These are phyloP conservation scores for Aschersonia sp. DNA, from an alignment of 2,329 filamentous ascomycete genomes.

Conservation along the genomic window DNA sequence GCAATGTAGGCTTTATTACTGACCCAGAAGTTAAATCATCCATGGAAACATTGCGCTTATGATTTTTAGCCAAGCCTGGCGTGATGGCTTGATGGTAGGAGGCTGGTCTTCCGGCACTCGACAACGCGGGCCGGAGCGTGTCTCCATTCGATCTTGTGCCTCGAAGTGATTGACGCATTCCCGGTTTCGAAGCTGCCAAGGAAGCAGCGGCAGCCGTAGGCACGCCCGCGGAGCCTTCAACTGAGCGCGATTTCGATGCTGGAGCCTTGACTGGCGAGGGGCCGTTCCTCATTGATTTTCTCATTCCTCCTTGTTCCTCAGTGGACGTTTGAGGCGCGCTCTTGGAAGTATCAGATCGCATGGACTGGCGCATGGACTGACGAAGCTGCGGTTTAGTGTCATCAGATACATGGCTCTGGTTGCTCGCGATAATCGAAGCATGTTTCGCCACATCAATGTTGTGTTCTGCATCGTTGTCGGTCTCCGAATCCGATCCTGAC, in stretches of 20 bases:
- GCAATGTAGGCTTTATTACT: slow-evolving; percentile 20
- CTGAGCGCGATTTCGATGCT: background rate
- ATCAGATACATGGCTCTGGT: background rate
- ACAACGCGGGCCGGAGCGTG: slow-evolving; percentile 2
- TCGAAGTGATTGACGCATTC: slow-evolving; percentile 12
- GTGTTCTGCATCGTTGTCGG: background rate
- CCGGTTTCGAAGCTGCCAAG: slow-evolving; percentile 2
- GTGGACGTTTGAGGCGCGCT: slow-evolving; percentile 3
- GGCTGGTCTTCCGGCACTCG: slow-evolving; percentile 10
- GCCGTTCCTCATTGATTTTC: slow-evolving; percentile 16
- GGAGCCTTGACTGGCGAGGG: background rate
- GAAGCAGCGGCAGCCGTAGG: background rate
- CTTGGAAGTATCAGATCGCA: slow-evolving; percentile 21
- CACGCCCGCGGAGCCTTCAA: background rate
- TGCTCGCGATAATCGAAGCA: background rate
- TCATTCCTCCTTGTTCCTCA: slow-evolving; percentile 13
- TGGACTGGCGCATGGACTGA: slow-evolving; percentile 33
- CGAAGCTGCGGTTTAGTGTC: slow-evolving; percentile 20
- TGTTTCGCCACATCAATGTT: slow-evolving; percentile 2
- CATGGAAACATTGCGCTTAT: slow-evolving; percentile 12
- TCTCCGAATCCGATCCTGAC: slow-evolving; percentile 7
- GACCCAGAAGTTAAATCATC: slow-evolving; percentile 9
- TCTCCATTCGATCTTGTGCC: slow-evolving; percentile 5
- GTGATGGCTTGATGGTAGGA: slow-evolving; percentile 14
- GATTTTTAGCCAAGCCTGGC: slow-evolving; percentile 6